phyloP scores from a whole-genome alignment of 805 yeast genomes.

The Wickerhamomyces strasburgensis region DNA sequence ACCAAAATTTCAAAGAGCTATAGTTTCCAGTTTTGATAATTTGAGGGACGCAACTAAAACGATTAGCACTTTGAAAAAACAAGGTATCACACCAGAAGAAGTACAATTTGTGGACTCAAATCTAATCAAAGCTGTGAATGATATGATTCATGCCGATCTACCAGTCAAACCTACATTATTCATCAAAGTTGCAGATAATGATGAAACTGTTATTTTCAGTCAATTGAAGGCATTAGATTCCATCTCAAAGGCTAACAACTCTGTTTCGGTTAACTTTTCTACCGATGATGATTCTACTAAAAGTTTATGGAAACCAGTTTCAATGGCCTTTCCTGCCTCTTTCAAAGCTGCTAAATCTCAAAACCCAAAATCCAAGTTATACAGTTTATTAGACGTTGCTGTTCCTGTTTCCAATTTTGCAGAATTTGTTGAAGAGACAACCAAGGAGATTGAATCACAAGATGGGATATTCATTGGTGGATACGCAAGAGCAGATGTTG shows the following conservation, averaged over 20 bases:
- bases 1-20: slow-evolving; percentile 56
- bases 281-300: slow-evolving; percentile 51
- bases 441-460: slow-evolving; percentile 46
- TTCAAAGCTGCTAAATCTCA: slow-evolving; percentile 52
- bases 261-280: slow-evolving; percentile 38
- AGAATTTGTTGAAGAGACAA: slow-evolving; percentile 51
- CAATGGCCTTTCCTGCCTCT: slow-evolving; percentile 56
- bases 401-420: slow-evolving; percentile 68
- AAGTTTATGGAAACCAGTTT: slow-evolving; percentile 68
- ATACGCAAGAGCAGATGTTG: slow-evolving; percentile 78
- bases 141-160: slow-evolving; percentile 41
- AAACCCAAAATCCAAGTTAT: slow-evolving; percentile 30
- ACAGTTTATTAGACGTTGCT: slow-evolving; percentile 62
- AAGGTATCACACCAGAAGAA: slow-evolving; percentile 62
- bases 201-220: slow-evolving; percentile 33
- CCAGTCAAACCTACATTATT: slow-evolving; percentile 50
- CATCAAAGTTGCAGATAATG: slow-evolving; percentile 53
- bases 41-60: slow-evolving; percentile 66
- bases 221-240: slow-evolving; percentile 44
- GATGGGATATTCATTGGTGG: slow-evolving; percentile 51
- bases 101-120: slow-evolving; percentile 66
- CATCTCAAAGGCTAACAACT: slow-evolving; percentile 24
- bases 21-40: slow-evolving; percentile 61
- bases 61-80: slow-evolving; percentile 51
- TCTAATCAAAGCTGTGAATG: slow-evolving; percentile 60